phyloP scores from a whole-genome alignment of 2,329 filamentous ascomycete species.

The Exophiala aquamarina region DNA sequence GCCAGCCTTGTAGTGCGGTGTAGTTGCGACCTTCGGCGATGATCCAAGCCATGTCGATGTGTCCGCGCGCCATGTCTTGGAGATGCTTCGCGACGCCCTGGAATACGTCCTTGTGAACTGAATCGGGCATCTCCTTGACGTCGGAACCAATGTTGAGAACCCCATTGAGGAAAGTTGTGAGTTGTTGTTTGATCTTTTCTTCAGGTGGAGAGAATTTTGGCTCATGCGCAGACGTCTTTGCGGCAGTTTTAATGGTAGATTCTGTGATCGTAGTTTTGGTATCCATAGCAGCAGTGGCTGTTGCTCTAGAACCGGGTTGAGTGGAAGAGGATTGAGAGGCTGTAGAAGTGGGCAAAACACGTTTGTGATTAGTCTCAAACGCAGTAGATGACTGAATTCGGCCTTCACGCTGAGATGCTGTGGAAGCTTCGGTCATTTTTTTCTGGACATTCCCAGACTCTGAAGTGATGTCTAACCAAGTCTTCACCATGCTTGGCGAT shows the following conservation, averaged over 20 bases:
- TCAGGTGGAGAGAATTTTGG: neutral
- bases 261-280: neutral
- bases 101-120: constrained; percentile 6
- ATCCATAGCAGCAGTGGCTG: too few species aligned
- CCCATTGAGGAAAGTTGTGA: constrained; percentile 13
- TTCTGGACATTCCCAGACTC: neutral
- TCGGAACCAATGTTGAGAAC: constrained; percentile 8
- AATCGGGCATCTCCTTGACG: neutral
- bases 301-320: too few species aligned
- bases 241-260: neutral
- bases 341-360: too few species aligned
- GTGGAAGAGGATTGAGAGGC: too few species aligned
- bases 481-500: neutral
- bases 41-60: constrained; percentile 17
- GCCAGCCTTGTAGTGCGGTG: constrained; percentile 16
- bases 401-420: too few species aligned
- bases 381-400: too few species aligned
- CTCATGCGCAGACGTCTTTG: neutral
- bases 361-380: too few species aligned
- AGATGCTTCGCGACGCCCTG: constrained; percentile 15
- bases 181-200: constrained; percentile 11
- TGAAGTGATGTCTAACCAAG: neutral
- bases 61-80: constrained; percentile 16
- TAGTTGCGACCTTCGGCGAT: constrained; percentile 20
- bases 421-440: neutral